phyloP scores from a whole-genome alignment of 495 filamentous ascomycete species.

The Podospora pseudocomata region DNA sequence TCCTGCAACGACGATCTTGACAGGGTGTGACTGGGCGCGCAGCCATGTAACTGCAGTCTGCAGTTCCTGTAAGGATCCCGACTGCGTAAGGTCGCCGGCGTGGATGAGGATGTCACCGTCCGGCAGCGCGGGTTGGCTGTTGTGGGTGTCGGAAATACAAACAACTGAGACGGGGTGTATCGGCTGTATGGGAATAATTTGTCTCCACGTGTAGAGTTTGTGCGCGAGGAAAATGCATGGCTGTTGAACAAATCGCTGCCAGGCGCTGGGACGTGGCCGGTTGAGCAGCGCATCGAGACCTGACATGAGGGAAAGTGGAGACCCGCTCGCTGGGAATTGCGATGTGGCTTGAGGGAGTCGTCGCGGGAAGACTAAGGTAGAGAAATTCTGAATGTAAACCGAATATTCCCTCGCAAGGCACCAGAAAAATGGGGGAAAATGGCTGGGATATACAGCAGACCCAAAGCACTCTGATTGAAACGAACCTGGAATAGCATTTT shows the following conservation, averaged over 20 bases:
- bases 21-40: constrained; percentile 56
- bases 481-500: too few species aligned
- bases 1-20: constrained; percentile 72
- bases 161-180: constrained; percentile 44
- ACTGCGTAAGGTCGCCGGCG: constrained; percentile 80
- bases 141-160: constrained; percentile 88
- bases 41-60: constrained; percentile 69
- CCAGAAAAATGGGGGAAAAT: too few species aligned
- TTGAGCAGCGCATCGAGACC: constrained; percentile 14
- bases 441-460: too few species aligned
- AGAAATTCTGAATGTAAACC: too few species aligned
- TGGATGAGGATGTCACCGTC: constrained; percentile 82
- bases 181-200: background rate
- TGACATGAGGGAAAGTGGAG: background rate
- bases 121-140: constrained; percentile 59
- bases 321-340: too few species aligned
- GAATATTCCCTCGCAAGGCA: too few species aligned
- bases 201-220: constrained; percentile 17
- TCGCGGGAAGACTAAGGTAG: too few species aligned
- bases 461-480: too few species aligned
- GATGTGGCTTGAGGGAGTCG: too few species aligned
- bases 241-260: constrained; percentile 16
- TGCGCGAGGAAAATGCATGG: constrained; percentile 19
- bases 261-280: constrained; percentile 13
- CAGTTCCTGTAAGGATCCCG: constrained; percentile 67